Evolutionary conservation across 2,329 filamentous ascomycete genomes (phyloP).

Genomic region (Claviceps purpurea): DNA sequence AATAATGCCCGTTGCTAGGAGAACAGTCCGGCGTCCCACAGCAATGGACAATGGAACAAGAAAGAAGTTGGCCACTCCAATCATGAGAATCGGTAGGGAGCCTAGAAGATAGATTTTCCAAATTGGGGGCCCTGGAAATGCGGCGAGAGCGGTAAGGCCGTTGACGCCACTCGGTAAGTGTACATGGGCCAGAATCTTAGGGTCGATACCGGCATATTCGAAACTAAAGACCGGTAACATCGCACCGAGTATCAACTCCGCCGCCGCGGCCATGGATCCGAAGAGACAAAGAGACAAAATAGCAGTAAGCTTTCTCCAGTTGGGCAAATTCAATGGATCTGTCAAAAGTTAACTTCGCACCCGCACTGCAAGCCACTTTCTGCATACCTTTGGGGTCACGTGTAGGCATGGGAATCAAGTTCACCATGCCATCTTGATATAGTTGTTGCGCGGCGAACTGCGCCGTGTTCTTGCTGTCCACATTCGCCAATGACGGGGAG

Average conservation of each 20-base stretch:
- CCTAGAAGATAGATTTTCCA: constrained; percentile 2
- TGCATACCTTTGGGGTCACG: constrained; percentile 1
- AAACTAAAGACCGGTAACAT: constrained; percentile 2
- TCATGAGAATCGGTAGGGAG: constrained; percentile 1
- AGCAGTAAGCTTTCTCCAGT: neutral
- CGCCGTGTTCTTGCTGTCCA: neutral
- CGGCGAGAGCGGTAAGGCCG: neutral
- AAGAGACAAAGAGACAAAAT: constrained; percentile 2
- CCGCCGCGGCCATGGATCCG: constrained; percentile 1
- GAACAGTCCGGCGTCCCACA: neutral
- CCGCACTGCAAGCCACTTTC: neutral
- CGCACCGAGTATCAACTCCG: constrained; percentile 2
- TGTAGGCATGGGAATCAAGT: constrained; percentile 3
- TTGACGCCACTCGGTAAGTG: neutral
- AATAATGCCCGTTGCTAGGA: neutral
- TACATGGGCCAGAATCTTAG: neutral
- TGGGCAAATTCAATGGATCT: constrained; percentile 2
- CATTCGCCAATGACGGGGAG: neutral
- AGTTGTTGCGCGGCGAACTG: neutral
- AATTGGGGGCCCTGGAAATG: constrained; percentile 1
- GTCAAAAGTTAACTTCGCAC: neutral
- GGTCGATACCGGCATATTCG: constrained; percentile 2
- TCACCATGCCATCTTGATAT: neutral
- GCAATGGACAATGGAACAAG: constrained; percentile 2
- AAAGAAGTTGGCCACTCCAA: constrained; percentile 2